Conservation (phyloP, 2,329 filamentous ascomycete species). For the Fusarium lateritium region DNA sequence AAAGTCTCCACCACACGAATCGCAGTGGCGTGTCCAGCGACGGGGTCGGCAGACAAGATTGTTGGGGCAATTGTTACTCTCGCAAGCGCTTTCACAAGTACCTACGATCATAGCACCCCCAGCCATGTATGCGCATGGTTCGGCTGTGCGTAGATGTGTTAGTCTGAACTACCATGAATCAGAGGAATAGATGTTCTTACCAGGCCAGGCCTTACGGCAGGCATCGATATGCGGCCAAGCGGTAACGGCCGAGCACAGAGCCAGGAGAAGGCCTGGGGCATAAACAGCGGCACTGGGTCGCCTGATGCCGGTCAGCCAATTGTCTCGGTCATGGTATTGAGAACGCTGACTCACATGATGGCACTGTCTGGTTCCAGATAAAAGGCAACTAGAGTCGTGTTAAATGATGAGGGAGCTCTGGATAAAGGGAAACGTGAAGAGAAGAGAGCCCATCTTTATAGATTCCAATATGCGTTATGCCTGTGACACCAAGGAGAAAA, state of each 20-base stretch:
- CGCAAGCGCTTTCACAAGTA: background rate
- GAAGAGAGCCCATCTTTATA: background rate
- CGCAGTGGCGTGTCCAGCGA: constrained; percentile 2
- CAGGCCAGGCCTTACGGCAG: background rate
- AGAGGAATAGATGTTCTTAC: background rate
- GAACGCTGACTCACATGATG: background rate
- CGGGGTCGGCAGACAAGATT: background rate
- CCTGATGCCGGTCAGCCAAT: background rate
- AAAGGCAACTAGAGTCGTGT: background rate
- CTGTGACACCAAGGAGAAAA: background rate
- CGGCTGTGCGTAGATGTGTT: background rate
- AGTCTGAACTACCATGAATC: background rate
- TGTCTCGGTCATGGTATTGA: background rate
- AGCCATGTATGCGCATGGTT: constrained; percentile 1
- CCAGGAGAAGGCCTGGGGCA: background rate
- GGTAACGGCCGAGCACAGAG: background rate
- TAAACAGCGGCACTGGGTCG: background rate
- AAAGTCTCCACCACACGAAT: background rate
- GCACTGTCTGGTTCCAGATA: background rate
- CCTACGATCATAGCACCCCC: background rate
- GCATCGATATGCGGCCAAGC: background rate
- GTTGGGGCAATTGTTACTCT: background rate
- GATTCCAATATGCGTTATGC: background rate
- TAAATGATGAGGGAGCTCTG: background rate
- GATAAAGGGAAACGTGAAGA: background rate